A percentile compares a stretch with the other conserved stretches of the same genome.
Evolutionary conservation across 2,329 filamentous ascomycete species (phyloP).

Genomic region (Fusarium annulatum): DNA sequence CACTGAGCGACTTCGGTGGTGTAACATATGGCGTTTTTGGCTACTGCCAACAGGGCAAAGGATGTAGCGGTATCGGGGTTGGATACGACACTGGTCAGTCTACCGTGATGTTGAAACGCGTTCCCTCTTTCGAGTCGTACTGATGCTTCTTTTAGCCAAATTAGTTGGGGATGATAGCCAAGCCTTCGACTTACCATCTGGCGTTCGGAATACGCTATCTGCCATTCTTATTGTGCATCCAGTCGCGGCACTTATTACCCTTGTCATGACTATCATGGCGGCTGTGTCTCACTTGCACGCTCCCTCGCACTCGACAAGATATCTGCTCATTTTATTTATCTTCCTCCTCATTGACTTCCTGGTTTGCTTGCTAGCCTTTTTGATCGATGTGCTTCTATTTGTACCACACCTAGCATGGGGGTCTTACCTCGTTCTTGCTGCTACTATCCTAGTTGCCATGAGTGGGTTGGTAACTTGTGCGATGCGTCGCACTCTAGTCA

Average conservation of each 20-base stretch:
- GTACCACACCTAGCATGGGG: slow-evolving; percentile 95
- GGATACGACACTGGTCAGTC: slow-evolving; percentile 86
- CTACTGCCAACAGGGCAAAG: slow-evolving; percentile 72
- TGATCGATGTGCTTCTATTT: slow-evolving; percentile 94
- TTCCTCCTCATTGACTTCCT: slow-evolving; percentile 87
- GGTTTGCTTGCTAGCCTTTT: slow-evolving; percentile 84
- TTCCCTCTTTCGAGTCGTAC: background rate
- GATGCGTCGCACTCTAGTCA: slow-evolving; percentile 92
- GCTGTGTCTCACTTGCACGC: slow-evolving; percentile 85
- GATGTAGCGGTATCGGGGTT: slow-evolving; percentile 79
- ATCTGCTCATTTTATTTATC: slow-evolving; percentile 86
- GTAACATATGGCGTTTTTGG: slow-evolving; percentile 94
- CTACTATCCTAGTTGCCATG: slow-evolving; percentile 84
- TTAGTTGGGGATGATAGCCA: slow-evolving; percentile 46
- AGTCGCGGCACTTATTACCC: slow-evolving; percentile 84
- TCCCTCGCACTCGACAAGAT: slow-evolving; percentile 89
- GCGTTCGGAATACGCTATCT: slow-evolving; percentile 74
- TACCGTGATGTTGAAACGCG: background rate
- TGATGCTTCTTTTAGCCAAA: slow-evolving; percentile 35
- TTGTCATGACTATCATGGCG: slow-evolving; percentile 86
- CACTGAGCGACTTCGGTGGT: slow-evolving; percentile 80
- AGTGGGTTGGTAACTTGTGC: slow-evolving; percentile 90
- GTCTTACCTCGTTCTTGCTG: slow-evolving; percentile 90
- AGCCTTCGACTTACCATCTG: slow-evolving; percentile 67
- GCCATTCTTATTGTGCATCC: slow-evolving; percentile 93